phyloP scores from a whole-genome alignment of 192 early-diverging fungal species.

The Umbelopsis isabellina region DNA sequence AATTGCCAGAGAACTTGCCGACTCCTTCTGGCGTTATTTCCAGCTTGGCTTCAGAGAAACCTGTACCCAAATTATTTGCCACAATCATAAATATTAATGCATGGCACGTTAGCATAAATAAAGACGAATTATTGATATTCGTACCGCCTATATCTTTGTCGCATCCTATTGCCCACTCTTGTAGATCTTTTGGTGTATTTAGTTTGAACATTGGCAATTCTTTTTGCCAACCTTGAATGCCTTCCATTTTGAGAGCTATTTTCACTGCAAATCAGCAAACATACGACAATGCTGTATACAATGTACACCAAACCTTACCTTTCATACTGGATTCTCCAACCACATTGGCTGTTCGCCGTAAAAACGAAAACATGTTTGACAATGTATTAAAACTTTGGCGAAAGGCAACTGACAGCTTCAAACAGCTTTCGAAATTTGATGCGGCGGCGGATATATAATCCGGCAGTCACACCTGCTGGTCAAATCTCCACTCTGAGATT shows the following conservation, averaged over 20 bases:
- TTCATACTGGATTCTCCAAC: conserved; percentile 36
- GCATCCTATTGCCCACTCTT: conserved; percentile 80
- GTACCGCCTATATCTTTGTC: conserved; percentile 89
- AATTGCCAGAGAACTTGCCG: conserved; percentile 78
- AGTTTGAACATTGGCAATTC: conserved; percentile 74
- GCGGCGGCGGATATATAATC: too few relatives aligned
- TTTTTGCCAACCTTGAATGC: conserved; percentile 62
- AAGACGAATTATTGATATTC: too few relatives aligned
- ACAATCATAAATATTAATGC: background rate
- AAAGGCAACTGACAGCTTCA: too few relatives aligned
- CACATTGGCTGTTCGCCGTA: conserved; percentile 34
- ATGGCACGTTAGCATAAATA: background rate
- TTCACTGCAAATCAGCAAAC: background rate
- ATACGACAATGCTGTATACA: background rate
- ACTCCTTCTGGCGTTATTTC: conserved; percentile 66
- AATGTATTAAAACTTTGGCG: too few relatives aligned
- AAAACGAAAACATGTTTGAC: conserved; percentile 34
- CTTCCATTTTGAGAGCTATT: conserved; percentile 40
- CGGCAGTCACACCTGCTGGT: too few relatives aligned
- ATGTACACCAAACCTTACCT: conserved; percentile 11
- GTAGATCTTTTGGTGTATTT: conserved; percentile 63
- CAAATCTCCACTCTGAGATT: too few relatives aligned
- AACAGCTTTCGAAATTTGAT: too few relatives aligned
- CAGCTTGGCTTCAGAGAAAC: conserved; percentile 74
- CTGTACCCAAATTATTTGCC: conserved; percentile 36